phyloP scores from a whole-genome alignment of 192 early-diverging fungal genomes.

The Linnemannia exigua region DNA sequence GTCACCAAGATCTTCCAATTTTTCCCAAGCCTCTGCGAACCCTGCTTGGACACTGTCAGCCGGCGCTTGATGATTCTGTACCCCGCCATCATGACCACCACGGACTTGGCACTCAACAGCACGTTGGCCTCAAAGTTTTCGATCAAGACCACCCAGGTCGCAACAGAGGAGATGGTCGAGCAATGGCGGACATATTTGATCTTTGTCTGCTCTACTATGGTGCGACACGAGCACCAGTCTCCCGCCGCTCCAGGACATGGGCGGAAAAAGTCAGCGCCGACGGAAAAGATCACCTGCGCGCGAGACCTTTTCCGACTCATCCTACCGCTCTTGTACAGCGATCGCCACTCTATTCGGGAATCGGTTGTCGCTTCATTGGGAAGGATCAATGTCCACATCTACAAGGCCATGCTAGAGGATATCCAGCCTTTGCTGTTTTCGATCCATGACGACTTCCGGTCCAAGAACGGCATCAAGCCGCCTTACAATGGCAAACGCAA shows the following conservation, averaged over 20 bases:
- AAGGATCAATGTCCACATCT: constrained; percentile 73
- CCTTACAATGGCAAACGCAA: constrained; percentile 68
- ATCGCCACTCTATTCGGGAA: constrained; percentile 75
- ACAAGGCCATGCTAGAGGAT: constrained; percentile 77
- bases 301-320: constrained; percentile 75
- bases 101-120: constrained; percentile 65
- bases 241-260: constrained; percentile 56
- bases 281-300: constrained; percentile 66
- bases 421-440: constrained; percentile 69
- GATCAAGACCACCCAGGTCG: constrained; percentile 61
- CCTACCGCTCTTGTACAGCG: constrained; percentile 76
- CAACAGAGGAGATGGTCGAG: constrained; percentile 73
- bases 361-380: constrained; percentile 76
- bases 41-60: constrained; percentile 71
- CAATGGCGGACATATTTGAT: constrained; percentile 84
- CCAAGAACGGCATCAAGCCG: constrained; percentile 61
- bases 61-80: constrained; percentile 75
- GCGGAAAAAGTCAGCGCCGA: constrained; percentile 57
- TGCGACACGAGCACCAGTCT: constrained; percentile 55
- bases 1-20: constrained; percentile 71
- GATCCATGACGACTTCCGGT: constrained; percentile 75
- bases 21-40: constrained; percentile 59
- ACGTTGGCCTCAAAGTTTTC: constrained; percentile 63
- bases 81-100: constrained; percentile 67
- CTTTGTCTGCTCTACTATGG: constrained; percentile 79